phyloP scores from a whole-genome alignment of 2,329 filamentous ascomycete genomes.

The Alternaria conjuncta region DNA sequence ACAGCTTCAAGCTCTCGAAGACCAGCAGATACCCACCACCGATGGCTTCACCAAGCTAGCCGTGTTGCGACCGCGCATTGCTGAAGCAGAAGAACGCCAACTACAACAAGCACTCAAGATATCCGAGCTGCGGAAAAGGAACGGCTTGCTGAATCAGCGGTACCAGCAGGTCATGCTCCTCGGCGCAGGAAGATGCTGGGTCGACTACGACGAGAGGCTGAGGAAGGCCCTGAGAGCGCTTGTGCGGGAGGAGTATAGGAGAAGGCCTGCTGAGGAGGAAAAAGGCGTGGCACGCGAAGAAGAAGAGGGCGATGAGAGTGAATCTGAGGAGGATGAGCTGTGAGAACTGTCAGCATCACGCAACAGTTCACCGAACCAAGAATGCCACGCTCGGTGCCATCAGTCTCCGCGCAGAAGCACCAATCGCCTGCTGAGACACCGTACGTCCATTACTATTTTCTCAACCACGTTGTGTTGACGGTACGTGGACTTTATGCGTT shows the following conservation, averaged over 20 bases:
- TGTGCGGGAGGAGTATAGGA: constrained; percentile 66
- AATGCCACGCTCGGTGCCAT: not conserved
- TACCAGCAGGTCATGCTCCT: constrained; percentile 81
- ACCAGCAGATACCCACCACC: constrained; percentile 53
- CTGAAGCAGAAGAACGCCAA: constrained; percentile 66
- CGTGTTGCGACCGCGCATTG: constrained; percentile 66
- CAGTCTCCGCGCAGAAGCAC: not conserved
- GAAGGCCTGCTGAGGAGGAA: constrained; percentile 52
- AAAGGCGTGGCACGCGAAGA: not conserved
- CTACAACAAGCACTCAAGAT: constrained; percentile 67
- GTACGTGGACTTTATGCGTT: constrained; percentile 1
- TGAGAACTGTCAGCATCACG: constrained; percentile 6
- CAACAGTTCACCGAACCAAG: not conserved
- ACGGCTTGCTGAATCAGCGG: constrained; percentile 58
- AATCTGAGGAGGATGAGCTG: constrained; percentile 11
- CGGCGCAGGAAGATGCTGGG: constrained; percentile 70
- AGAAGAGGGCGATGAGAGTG: constrained; percentile 8
- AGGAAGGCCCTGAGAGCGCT: constrained; percentile 70
- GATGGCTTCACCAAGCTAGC: constrained; percentile 61
- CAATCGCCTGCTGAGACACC: not conserved
- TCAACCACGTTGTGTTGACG: not conserved
- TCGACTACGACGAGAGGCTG: constrained; percentile 72
- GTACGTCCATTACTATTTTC: not conserved
- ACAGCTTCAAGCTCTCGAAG: constrained; percentile 53
- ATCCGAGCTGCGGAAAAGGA: constrained; percentile 67